phyloP scores from a whole-genome alignment of 140 eudicot genomes.

The Cichorium intybus region DNA sequence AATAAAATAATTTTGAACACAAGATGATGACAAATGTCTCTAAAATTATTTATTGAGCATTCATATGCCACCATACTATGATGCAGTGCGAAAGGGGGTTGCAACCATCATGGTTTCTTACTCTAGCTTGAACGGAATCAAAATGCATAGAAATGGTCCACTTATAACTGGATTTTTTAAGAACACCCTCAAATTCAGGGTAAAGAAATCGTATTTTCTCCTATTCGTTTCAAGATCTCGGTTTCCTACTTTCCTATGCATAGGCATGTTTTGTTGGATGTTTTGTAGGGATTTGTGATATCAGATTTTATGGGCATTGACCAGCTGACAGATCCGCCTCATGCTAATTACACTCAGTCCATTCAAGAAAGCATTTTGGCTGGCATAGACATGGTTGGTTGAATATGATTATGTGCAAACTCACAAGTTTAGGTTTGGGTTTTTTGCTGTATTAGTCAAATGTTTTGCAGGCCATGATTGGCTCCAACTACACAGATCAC shows the following conservation, averaged over 20 bases:
- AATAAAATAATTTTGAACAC: too few relatives aligned
- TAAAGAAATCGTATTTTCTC: slow-evolving; percentile 4
- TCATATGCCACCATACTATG: slow-evolving; percentile 56
- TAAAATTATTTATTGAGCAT: slow-evolving; percentile 42
- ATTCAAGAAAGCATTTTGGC: slow-evolving; percentile 32
- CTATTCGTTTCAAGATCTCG: neutral
- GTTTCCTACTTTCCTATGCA: neutral
- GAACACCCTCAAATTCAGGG: slow-evolving; percentile 44
- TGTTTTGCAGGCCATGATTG: slow-evolving; percentile 43
- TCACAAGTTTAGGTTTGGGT: neutral
- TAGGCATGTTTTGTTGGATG: slow-evolving; percentile 3
- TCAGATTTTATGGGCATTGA: slow-evolving; percentile 44
- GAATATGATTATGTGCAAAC: neutral
- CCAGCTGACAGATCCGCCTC: slow-evolving; percentile 31
- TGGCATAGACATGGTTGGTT: slow-evolving; percentile 50
- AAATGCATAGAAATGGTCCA: slow-evolving; percentile 47
- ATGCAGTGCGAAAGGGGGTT: slow-evolving; percentile 53
- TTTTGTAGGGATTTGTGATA: slow-evolving; percentile 44
- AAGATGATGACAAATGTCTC: too few relatives aligned
- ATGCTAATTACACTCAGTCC: slow-evolving; percentile 44
- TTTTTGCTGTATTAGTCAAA: neutral
- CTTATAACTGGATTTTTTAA: slow-evolving; percentile 58
- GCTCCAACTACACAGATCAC: slow-evolving; percentile 35
- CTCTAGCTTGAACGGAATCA: slow-evolving; percentile 57
- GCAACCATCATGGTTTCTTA: slow-evolving; percentile 59